Evolutionary conservation across 805 yeast genomes (phyloP), one percentile per base, ranked within the genome.

Genomic region (Cyberlindnera maclurae): DNA sequence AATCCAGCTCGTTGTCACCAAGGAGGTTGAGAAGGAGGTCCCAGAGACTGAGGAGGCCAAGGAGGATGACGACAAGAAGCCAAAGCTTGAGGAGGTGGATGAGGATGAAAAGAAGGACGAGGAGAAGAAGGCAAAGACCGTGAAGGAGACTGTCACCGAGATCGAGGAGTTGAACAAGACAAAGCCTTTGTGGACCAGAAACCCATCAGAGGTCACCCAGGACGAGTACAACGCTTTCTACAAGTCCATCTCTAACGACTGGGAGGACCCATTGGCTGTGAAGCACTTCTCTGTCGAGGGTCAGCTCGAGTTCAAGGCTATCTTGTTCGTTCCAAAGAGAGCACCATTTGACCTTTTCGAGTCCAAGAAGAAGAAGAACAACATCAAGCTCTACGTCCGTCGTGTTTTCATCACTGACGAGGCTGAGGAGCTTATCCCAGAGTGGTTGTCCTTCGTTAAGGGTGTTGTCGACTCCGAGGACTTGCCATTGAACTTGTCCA

Each of bases 401-500:
- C 93, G 97, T 74, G 99, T 93, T 54, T 93, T 93, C 83, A 93
- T 93, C 69, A 93, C 98, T 51, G 99, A 93, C 63, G 99, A 93
- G 60, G 97, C 97, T 63, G 98, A 94, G 70, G 97, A 93, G 66
- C 82, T 93, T 61, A 88, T 93, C 53, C 99, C 99, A 65, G 97
- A 93, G 69, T 93, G 98, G 98, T 79, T 93, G 65, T 73, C 88
- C 41, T 93, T 93, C 69, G 86, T 93, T 60, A 89, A 76, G 74
- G 99, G 99, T 82, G 99, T 93, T 68, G 99, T 93, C 50, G 99
- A 93, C 75, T 87, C 97, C 57, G 97, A 93, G 76, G 99, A 93
- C 72, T 77, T 93, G 70, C 99, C 99, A 70, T 82, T 93, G 71
- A 93, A 93, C 90, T 79, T 93, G 74, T 93, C 98, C 58, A 90